Evolutionary conservation across 2,329 filamentous ascomycete species (phyloP).

Genomic region (Xylariaceae sp.): DNA sequence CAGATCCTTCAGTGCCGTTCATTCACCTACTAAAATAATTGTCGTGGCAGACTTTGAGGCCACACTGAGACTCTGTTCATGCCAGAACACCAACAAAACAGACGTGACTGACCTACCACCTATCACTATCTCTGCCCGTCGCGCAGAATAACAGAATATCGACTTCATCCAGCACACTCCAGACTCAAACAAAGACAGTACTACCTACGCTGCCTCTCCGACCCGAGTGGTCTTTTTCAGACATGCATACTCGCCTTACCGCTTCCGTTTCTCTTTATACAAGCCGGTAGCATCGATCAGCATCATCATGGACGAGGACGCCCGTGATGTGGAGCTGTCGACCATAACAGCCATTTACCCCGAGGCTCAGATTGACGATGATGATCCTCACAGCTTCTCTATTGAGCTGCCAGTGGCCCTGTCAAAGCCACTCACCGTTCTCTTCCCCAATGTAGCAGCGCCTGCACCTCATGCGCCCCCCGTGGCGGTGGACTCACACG

Average conservation of each 20-base stretch:
- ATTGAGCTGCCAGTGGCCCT: slow-evolving; percentile 56
- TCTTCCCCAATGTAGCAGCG: slow-evolving; percentile 47
- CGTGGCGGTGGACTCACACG: slow-evolving; percentile 38
- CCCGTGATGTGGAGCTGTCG: slow-evolving; percentile 54
- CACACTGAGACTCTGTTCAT: background rate
- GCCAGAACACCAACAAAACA: background rate
- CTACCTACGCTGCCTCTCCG: background rate
- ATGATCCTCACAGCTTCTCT: slow-evolving; percentile 45
- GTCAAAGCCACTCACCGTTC: slow-evolving; percentile 49
- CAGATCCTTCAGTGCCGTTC: no score
- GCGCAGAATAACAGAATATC: background rate
- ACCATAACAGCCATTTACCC: slow-evolving; percentile 61
- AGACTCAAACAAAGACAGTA: slow-evolving; percentile 3
- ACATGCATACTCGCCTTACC: slow-evolving; percentile 20
- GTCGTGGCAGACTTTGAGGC: no score
- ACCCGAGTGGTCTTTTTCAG: slow-evolving; percentile 3
- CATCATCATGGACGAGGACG: slow-evolving; percentile 38
- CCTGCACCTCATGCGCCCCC: slow-evolving; percentile 23
- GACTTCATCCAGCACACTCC: slow-evolving; percentile 1
- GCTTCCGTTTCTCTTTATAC: slow-evolving; percentile 14
- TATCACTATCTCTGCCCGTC: background rate
- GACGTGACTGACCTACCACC: background rate
- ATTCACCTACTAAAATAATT: no score
- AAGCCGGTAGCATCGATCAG: slow-evolving; percentile 18
- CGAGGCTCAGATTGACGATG: slow-evolving; percentile 48